Conservation (phyloP, 768 basidiomycete genomes). For the Pisolithus albus region DNA sequence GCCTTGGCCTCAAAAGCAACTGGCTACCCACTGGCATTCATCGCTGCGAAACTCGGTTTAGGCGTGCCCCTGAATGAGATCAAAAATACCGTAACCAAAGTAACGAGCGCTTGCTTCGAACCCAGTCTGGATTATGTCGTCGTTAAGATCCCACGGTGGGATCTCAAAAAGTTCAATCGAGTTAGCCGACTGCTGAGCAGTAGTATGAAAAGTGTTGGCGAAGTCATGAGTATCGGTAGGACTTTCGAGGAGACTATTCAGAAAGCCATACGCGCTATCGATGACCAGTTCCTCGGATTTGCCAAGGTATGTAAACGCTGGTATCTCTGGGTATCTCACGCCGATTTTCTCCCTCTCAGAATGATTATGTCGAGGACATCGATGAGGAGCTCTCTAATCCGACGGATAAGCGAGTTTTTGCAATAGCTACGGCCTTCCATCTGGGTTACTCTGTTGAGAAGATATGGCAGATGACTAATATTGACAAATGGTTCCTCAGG, state of each 20-base stretch:
- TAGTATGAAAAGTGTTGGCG: conserved; percentile 98
- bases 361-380: conserved; percentile 81
- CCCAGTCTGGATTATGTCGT: conserved; percentile 99
- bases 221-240: conserved; percentile 99
- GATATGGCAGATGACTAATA: conserved; percentile 96
- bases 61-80: conserved; percentile 96
- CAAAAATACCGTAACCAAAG: conserved; percentile 98
- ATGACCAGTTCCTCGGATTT: conserved; percentile 92
- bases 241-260: conserved; percentile 99
- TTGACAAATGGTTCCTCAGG: conserved; percentile 97
- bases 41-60: conserved; percentile 96
- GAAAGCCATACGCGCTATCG: conserved; percentile 95
- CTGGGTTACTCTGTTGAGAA: conserved; percentile 91
- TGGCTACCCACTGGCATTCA: conserved; percentile 98
- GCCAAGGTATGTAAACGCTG: conserved; percentile 49
- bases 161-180: conserved; percentile 91
- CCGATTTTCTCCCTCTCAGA: conserved; percentile 37
- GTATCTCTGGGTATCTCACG: neutral
- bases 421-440: conserved; percentile 90
- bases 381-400: conserved; percentile 92
- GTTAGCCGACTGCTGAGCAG: conserved; percentile 90
- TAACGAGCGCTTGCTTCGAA: conserved; percentile 98
- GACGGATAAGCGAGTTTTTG: conserved; percentile 95
- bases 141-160: conserved; percentile 99
- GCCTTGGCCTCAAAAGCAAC: conserved; percentile 98